These are phyloP conservation scores for Castanopsis chinensis DNA, from an alignment of 306 rosid species.

Conservation along the genomic window DNA sequence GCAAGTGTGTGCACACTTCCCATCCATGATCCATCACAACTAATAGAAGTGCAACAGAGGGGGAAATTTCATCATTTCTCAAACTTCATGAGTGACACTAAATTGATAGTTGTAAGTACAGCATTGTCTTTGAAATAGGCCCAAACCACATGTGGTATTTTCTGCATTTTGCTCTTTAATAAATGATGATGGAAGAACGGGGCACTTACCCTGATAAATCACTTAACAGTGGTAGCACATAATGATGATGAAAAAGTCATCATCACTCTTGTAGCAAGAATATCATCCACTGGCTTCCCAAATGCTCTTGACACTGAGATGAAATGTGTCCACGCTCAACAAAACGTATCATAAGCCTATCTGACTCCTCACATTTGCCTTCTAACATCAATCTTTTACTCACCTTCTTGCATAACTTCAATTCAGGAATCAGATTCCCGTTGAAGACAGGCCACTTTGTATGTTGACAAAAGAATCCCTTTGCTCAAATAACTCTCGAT, in stretches of 20 bases:
- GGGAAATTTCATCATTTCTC: too few relatives aligned
- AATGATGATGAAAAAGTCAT: neutral
- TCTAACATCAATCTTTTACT: conserved; percentile 53
- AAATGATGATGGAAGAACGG: neutral
- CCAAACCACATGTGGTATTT: too few relatives aligned
- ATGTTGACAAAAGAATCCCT: conserved; percentile 67
- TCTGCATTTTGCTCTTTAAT: too few relatives aligned
- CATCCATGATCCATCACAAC: too few relatives aligned
- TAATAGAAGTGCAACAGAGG: too few relatives aligned
- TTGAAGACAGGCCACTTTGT: conserved; percentile 75
- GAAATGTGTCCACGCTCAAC: conserved; percentile 68
- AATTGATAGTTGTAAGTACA: too few relatives aligned
- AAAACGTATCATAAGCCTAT: conserved; percentile 64
- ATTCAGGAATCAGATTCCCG: conserved; percentile 77
- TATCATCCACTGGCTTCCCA: conserved; percentile 19
- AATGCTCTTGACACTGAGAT: conserved; percentile 33
- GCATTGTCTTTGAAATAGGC: too few relatives aligned
- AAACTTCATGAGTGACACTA: too few relatives aligned
- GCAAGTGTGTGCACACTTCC: too few relatives aligned
- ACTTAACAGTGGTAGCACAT: neutral
- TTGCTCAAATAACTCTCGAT: conserved; percentile 62
- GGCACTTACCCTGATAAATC: neutral
- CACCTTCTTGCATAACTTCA: conserved; percentile 76
- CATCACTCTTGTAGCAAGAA: neutral
- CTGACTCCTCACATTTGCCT: conserved; percentile 71